phyloP scores from a whole-genome alignment of 2,329 filamentous ascomycete genomes.

The Plenodomus biglobosus region DNA sequence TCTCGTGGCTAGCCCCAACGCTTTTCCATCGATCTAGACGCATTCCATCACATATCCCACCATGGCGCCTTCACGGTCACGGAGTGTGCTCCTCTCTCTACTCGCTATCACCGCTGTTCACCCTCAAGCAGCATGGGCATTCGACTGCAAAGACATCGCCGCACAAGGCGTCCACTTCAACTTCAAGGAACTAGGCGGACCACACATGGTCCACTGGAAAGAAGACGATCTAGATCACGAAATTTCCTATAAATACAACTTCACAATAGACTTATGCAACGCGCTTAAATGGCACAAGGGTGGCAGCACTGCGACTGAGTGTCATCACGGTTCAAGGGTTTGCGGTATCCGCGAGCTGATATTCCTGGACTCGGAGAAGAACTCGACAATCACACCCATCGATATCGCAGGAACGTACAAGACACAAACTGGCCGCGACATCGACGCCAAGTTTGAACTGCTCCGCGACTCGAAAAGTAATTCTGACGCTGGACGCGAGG shows the following conservation, averaged over 20 bases:
- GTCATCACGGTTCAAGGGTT: constrained; percentile 71
- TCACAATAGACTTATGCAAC: constrained; percentile 76
- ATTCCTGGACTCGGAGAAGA: constrained; percentile 51
- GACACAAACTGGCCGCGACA: constrained; percentile 54
- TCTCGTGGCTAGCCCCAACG: constrained; percentile 3
- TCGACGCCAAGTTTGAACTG: constrained; percentile 67
- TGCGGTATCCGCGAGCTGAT: constrained; percentile 71
- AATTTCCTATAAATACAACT: constrained; percentile 71
- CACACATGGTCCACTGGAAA: constrained; percentile 66
- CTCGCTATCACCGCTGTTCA: constrained; percentile 29
- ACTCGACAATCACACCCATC: constrained; percentile 60
- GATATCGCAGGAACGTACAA: constrained; percentile 74
- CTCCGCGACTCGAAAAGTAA: constrained; percentile 67
- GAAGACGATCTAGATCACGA: constrained; percentile 48
- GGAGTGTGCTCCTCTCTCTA: constrained; percentile 24
- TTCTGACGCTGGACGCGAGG: constrained; percentile 68
- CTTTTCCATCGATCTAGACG: constrained; percentile 7
- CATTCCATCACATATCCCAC: constrained; percentile 15
- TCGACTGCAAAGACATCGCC: constrained; percentile 65
- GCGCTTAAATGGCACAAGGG: constrained; percentile 64
- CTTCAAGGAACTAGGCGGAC: constrained; percentile 64
- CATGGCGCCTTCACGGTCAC: constrained; percentile 35
- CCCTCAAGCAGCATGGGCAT: constrained; percentile 37
- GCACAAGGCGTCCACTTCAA: constrained; percentile 65
- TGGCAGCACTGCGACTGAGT: constrained; percentile 55